These are phyloP conservation scores for Bassia scoparia DNA, from an alignment of 148 eudicot genomes.

Conservation along the genomic window DNA sequence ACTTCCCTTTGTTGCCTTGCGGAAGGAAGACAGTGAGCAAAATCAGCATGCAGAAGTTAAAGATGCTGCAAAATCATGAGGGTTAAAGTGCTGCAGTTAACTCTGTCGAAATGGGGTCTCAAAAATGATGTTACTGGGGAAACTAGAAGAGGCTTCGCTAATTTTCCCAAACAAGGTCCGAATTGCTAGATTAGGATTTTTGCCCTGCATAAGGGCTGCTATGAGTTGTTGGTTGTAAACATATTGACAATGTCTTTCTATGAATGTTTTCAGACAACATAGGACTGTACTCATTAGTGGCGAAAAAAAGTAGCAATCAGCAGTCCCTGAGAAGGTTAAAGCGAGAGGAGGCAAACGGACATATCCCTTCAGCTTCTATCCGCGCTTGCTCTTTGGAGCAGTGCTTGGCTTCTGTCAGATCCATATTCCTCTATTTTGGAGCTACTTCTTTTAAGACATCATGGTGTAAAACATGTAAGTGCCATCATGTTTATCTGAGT, in stretches of 20 bases:
- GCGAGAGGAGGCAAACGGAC: slow-evolving; percentile 33
- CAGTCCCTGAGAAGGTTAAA: slow-evolving; percentile 17
- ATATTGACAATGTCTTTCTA: not conserved
- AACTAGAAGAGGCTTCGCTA: slow-evolving; percentile 39
- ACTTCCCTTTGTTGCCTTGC: slow-evolving; percentile 90
- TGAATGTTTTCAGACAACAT: slow-evolving; percentile 22
- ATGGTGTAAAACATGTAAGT: slow-evolving; percentile 81
- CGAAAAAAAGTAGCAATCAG: slow-evolving; percentile 3
- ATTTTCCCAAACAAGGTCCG: slow-evolving; percentile 28
- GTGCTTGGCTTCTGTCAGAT: slow-evolving; percentile 74
- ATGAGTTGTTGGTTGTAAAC: no score
- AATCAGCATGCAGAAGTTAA: not conserved
- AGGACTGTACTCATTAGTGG: slow-evolving; percentile 26
- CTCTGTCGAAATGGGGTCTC: slow-evolving; percentile 15
- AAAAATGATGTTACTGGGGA: slow-evolving; percentile 31
- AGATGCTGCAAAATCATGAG: not conserved
- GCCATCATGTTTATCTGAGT: not conserved
- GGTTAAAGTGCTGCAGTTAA: not conserved
- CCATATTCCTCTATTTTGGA: slow-evolving; percentile 52
- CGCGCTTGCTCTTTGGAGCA: slow-evolving; percentile 60
- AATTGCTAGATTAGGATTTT: not conserved
- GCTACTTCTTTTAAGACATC: slow-evolving; percentile 61
- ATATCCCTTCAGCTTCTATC: slow-evolving; percentile 97
- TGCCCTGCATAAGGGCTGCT: no score
- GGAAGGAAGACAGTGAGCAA: slow-evolving; percentile 57